A percentile compares a stretch with the other conserved stretches of the same genome.
Evolutionary conservation across 208 protist species (phyloP).

Genomic region (Phytomonas francai): DNA sequence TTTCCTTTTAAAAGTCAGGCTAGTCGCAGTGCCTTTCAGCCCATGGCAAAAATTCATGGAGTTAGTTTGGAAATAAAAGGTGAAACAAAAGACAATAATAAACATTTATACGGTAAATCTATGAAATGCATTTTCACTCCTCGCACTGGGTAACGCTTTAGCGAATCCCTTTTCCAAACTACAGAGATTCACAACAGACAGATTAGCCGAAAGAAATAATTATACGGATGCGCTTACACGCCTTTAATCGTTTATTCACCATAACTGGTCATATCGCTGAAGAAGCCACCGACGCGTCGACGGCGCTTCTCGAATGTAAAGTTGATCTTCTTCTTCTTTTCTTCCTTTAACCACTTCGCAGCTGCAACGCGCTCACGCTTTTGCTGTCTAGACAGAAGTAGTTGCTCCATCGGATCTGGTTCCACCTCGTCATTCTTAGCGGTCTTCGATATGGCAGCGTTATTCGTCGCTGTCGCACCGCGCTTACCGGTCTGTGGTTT

Average conservation of each 20-base stretch:
- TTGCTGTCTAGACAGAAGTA: constrained; percentile 42
- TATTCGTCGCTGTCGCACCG: constrained; percentile 3
- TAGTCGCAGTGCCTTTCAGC: not conserved
- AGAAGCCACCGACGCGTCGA: constrained; percentile 79
- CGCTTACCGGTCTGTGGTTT: not conserved
- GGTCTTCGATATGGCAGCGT: not conserved
- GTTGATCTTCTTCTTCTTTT: constrained; percentile 81
- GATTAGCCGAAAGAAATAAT: constrained; percentile 2
- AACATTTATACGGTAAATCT: not conserved
- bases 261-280: constrained; percentile 44
- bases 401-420: constrained; percentile 29
- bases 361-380: constrained; percentile 72
- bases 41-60: not conserved
- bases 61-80: not conserved
- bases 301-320: constrained; percentile 82
- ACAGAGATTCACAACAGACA: not conserved
- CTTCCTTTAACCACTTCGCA: constrained; percentile 77
- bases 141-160: not conserved
- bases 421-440: not conserved
- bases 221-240: not conserved
- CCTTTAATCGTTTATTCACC: not conserved
- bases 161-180: not conserved
- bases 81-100: not conserved
- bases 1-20: not conserved
- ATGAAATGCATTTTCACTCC: not conserved